These are phyloP conservation scores for Fusarium sp. DNA, from an alignment of 2,329 filamentous ascomycete genomes.

Conservation along the genomic window DNA sequence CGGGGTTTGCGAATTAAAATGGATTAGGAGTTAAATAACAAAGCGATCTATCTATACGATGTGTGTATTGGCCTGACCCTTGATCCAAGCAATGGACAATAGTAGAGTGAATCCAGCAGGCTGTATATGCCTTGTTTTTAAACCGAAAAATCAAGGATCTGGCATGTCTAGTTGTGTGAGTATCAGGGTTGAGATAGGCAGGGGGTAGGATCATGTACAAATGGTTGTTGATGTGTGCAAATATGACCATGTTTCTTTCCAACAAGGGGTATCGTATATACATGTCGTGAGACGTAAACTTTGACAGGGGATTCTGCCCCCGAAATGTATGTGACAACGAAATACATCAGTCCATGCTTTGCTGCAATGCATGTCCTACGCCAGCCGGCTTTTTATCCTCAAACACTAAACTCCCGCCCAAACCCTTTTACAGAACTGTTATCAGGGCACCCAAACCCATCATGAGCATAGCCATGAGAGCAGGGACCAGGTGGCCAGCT, in stretches of 20 bases:
- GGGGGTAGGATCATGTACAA: background rate
- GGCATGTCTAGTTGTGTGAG: background rate
- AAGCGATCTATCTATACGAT: background rate
- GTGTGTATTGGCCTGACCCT: background rate
- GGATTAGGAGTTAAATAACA: background rate
- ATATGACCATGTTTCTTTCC: slow-evolving; percentile 4
- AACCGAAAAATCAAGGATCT: background rate
- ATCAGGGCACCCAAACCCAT: slow-evolving; percentile 32
- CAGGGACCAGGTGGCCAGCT: slow-evolving; percentile 33
- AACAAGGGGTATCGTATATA: slow-evolving; percentile 29
- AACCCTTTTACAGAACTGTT: slow-evolving; percentile 17
- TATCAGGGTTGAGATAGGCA: background rate
- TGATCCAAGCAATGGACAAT: background rate
- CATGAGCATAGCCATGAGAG: slow-evolving; percentile 28
- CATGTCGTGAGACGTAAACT: background rate
- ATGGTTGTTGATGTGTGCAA: background rate
- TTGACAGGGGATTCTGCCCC: background rate
- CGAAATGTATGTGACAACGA: background rate
- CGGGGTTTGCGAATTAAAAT: background rate
- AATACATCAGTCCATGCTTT: background rate
- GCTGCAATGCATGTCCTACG: background rate
- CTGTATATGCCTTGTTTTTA: background rate
- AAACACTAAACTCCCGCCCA: background rate
- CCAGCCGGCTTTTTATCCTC: background rate
- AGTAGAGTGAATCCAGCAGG: background rate